phyloP scores from a whole-genome alignment of 805 yeast genomes.

The Vanderwaltozyma polyspora region DNA sequence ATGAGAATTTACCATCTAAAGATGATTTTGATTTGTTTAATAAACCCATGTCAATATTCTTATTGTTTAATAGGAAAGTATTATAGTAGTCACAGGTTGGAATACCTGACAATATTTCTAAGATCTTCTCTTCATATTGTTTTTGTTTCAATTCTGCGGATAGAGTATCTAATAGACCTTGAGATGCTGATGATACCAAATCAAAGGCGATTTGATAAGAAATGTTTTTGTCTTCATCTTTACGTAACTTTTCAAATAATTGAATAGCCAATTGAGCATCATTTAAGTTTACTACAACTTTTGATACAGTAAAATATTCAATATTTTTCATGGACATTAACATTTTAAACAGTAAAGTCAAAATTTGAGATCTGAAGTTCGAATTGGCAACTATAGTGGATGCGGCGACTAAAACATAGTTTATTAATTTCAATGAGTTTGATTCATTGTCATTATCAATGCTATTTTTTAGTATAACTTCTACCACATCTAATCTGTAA shows the following conservation, averaged over 20 bases:
- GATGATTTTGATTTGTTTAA: conserved; percentile 70
- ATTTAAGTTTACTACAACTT: conserved; percentile 80
- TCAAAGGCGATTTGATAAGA: conserved; percentile 95
- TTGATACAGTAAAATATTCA: conserved; percentile 76
- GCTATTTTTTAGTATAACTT: conserved; percentile 39
- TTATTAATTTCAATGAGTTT: conserved; percentile 42
- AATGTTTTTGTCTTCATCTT: conserved; percentile 38
- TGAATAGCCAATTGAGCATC: conserved; percentile 59
- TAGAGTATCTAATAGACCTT: conserved; percentile 62
- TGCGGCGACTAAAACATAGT: conserved; percentile 66
- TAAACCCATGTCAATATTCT: conserved; percentile 74
- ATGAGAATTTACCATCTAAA: conserved; percentile 84
- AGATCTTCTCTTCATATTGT: conserved; percentile 34
- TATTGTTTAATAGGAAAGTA: conserved; percentile 77
- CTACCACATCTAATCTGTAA: conserved; percentile 71
- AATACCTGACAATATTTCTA: conserved; percentile 72
- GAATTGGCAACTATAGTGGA: conserved; percentile 56
- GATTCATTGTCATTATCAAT: conserved; percentile 37
- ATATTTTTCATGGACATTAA: conserved; percentile 49
- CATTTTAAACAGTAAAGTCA: conserved; percentile 50
- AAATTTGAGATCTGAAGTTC: conserved; percentile 52
- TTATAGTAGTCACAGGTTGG: conserved; percentile 90
- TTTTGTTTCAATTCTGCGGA: conserved; percentile 31
- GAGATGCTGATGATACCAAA: conserved; percentile 82
- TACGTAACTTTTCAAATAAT: conserved; percentile 46